Base-by-base conservation (phyloP, 306 rosid genomes). In the Prunus mira region DNA sequence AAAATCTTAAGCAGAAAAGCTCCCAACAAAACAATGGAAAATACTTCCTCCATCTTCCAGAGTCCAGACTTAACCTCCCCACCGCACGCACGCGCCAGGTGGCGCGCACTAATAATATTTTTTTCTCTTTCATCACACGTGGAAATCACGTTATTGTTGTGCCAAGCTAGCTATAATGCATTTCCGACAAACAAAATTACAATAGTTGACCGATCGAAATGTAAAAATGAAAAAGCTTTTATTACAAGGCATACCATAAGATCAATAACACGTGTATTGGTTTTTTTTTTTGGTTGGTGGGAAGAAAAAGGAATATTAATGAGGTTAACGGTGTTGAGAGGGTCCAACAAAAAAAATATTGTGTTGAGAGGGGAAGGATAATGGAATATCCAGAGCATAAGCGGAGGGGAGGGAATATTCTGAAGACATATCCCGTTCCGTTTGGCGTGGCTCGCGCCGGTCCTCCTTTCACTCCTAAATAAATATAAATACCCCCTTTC, bases 311-410 rank as follows among this genome's bases (percentile, higher is more conserved):
- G 43, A 5, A 38, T 38, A 38, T 38, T 38, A 38, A 38, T 7
- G 43, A 38, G 9, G 9, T 6, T 38, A 38, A 38, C 9, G 9
- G 9, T 7, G 9, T 38, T 38, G 43, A 34, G 41, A 34, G 41
- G 41, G 7, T 32, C 38, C 38, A 32, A 32, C 1, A 5, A 5
- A 32, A 32, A 32, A 32, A 32, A 5, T 28, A 32, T 5, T 32
- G 19, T 24, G 45, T 3, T 15, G 38, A 3, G 12, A 3, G 6
- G 4, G 47, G 19, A 27, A 69, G 60, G 27, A 73, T 61, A 61
- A 73, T 45, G 60, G 77, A 73, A 73, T 73, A 73, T 73, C 52
- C 77, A n/a, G 60, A 12, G 77, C 67, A 60, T 46, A 60, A 52
- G 65, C 9, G 66, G 9, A 15, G 12, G 45, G 24, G 24, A 7